These are phyloP conservation scores for Cucurbitaria berberidis DNA, from an alignment of 2,329 filamentous ascomycete genomes.

Conservation along the genomic window DNA sequence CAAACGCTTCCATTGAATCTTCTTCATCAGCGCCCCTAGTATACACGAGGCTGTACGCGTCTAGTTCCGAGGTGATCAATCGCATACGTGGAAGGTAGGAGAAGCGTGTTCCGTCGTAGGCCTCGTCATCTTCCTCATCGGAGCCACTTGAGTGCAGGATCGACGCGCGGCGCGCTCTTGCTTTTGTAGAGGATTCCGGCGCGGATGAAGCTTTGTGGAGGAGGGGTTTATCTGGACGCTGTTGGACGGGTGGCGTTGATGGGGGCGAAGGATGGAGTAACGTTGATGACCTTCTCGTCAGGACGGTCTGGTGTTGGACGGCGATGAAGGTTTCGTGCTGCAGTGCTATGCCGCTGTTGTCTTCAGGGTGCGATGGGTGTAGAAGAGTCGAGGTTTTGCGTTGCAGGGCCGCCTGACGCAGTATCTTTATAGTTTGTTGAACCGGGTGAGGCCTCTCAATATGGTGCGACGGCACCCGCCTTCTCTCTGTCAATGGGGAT, in stretches of 20 bases:
- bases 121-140: neutral
- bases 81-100: neutral
- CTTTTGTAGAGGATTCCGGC: neutral
- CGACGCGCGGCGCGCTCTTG: conserved; percentile 9
- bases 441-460: neutral
- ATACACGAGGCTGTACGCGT: too few species aligned
- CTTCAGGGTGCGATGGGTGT: conserved; percentile 26
- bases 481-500: neutral
- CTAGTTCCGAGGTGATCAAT: too few species aligned
- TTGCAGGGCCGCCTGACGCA: conserved; percentile 3
- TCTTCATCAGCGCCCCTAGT: too few species aligned
- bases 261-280: conserved; percentile 15
- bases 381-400: conserved; percentile 26
- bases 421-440: conserved; percentile 1
- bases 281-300: conserved; percentile 4
- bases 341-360: neutral
- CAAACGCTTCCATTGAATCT: too few species aligned
- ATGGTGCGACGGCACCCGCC: neutral
- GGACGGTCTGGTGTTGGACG: neutral
- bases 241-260: neutral
- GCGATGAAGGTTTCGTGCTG: too few species aligned
- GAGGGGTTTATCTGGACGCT: neutral
- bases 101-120: neutral
- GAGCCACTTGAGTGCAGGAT: conserved; percentile 9
- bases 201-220: neutral